Evolutionary conservation across 148 eudicot genomes (phyloP), one percentile per base, ranked within the genome.

Genomic region (Fagopyrum homotropicum): DNA sequence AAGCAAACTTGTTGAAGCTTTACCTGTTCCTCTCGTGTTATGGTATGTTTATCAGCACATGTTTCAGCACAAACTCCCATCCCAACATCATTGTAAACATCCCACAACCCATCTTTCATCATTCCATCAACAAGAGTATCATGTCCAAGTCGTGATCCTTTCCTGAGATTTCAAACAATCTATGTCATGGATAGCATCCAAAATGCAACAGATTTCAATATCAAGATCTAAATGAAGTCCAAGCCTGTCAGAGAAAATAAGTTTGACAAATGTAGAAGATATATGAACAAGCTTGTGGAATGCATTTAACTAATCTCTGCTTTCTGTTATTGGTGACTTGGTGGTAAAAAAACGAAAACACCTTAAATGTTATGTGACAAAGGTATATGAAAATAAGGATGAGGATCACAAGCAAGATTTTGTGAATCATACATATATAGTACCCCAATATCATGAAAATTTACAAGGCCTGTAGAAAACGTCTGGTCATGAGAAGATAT

Each of bases 101-200:
- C 98, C 98, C 97, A 91, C 14, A 94, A 73, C 15, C 98, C 98
- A 80, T 94, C 98, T 79, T 92, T 94, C 69, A 94, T 81, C 97
- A 94, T 92, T 74, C 98, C 98, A 83, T 94, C 98, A 80, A 92
- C 96, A 80, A 94, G 86, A 77, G 93, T 81, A 85, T 94, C 98
- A 78, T 94, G 98, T 76, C 98, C 98, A 66, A 92, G 88, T 59
- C 97, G 93, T 79, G 98, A 94, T 73, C 92, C 92, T 83, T 79
- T 85, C 87, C 87, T 84, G 81, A 19, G 80, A 48, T 66, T 35
- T 63, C 45, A 30, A 43, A 66, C 68, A 66, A 40, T 51, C 4
- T 35, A 48, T 14, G 63, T 79, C 14, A 29, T 12, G 7, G 51
- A 54, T 46, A 72, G 49, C 48, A 12, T 72, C 43, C 43, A 74